phyloP scores from a whole-genome alignment of 108 stramenopile species.

The Epithemia pelagica region DNA sequence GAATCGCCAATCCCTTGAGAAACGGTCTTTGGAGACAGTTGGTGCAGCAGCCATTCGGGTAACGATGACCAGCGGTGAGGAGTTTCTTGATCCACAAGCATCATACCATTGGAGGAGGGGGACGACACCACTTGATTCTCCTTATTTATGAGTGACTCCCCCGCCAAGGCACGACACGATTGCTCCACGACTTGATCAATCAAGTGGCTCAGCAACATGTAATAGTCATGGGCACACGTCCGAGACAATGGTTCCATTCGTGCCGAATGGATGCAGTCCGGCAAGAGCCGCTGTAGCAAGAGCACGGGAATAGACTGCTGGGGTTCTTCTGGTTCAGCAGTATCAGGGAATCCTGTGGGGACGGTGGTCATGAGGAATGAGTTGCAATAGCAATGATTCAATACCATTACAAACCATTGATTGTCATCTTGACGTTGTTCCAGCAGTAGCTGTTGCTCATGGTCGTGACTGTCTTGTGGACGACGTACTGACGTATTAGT shows the following conservation, averaged over 20 bases:
- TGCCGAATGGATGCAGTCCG: background rate
- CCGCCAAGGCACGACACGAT: background rate
- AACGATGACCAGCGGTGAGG: too few species aligned
- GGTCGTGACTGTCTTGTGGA: too few species aligned
- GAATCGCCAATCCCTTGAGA: too few species aligned
- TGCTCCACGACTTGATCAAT: background rate
- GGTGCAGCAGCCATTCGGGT: too few species aligned
- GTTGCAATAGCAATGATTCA: background rate
- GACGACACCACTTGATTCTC: background rate
- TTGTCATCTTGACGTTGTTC: background rate
- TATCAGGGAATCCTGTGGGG: background rate
- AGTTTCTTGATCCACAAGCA: too few species aligned
- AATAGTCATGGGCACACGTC: background rate
- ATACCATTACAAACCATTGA: background rate
- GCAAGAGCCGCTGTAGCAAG: background rate
- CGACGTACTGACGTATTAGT: too few species aligned
- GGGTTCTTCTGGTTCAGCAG: too few species aligned
- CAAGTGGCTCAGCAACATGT: background rate
- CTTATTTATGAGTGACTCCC: background rate
- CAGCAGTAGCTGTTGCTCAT: background rate
- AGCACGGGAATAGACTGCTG: background rate
- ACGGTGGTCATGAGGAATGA: background rate
- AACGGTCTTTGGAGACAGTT: too few species aligned
- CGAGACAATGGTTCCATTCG: background rate
- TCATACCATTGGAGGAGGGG: background rate